phyloP scores from a whole-genome alignment of 345 rosid genomes.

The Lumnitzera racemosa region DNA sequence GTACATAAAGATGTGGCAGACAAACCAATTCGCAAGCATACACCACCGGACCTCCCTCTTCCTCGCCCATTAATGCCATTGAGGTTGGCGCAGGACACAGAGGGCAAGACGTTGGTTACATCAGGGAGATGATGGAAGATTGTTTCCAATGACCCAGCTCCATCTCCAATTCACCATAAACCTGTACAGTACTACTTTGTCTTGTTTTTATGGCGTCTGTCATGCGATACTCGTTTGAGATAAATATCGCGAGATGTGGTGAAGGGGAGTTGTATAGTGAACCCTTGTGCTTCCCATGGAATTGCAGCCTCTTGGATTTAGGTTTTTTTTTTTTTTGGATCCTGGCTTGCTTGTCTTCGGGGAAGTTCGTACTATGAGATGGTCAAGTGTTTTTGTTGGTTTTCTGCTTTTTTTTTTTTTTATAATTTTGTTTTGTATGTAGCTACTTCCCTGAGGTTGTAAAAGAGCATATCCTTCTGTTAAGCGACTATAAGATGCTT shows the following conservation, averaged over 20 bases:
- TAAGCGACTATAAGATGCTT: too few relatives aligned
- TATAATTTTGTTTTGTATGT: slow-evolving; percentile 1
- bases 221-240: not conserved
- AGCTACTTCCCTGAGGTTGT: too few relatives aligned
- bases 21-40: not conserved
- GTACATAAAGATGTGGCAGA: slow-evolving; percentile 16
- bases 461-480: too few relatives aligned
- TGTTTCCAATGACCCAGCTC: slow-evolving; percentile 4
- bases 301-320: slow-evolving; percentile 32
- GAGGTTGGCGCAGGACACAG: slow-evolving; percentile 14
- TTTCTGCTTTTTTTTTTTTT: not conserved
- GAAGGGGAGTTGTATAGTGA: slow-evolving; percentile 4
- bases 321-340: slow-evolving; percentile 27
- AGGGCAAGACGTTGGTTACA: slow-evolving; percentile 31
- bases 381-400: slow-evolving; percentile 3
- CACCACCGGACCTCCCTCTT: slow-evolving; percentile 8
- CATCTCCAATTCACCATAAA: not conserved
- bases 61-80: slow-evolving; percentile 9
- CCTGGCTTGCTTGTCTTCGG: slow-evolving; percentile 24
- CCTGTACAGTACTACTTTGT: slow-evolving; percentile 20
- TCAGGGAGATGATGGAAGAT: slow-evolving; percentile 29
- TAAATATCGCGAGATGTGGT: slow-evolving; percentile 9
- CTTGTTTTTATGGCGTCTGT: slow-evolving; percentile 3
- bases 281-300: slow-evolving; percentile 4
- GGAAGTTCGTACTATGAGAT: slow-evolving; percentile 5